Evolutionary conservation across 2,329 filamentous ascomycete genomes (phyloP).

Genomic region (Penicillium nordicum): DNA sequence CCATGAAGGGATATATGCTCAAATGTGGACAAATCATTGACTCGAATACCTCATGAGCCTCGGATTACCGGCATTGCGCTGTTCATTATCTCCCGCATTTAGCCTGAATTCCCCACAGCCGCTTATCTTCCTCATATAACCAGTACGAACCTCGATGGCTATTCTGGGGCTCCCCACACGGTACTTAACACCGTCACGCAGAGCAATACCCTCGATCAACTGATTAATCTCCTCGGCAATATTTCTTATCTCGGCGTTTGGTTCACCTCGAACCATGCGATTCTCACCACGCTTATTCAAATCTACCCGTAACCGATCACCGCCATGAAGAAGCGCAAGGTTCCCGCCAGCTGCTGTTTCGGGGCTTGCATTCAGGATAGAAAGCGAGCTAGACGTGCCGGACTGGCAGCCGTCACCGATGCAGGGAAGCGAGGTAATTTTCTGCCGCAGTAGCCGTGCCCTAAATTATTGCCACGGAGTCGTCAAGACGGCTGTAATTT

Average conservation of each 20-base stretch:
- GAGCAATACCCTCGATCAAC: conserved; percentile 44
- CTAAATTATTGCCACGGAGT: conserved; percentile 34
- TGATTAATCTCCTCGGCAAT: conserved; percentile 48
- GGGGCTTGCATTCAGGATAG: not conserved
- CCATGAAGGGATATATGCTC: too few species aligned
- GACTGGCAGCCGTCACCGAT: not conserved
- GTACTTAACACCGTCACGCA: conserved; percentile 42
- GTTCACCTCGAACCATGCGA: conserved; percentile 32
- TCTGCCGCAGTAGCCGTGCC: not conserved
- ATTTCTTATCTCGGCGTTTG: conserved; percentile 53
- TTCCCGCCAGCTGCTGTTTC: not conserved
- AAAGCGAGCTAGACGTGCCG: not conserved
- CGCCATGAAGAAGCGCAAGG: not conserved
- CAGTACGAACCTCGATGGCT: conserved; percentile 36
- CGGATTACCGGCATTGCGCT: not conserved
- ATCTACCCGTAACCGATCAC: not conserved
- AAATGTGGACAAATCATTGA: not conserved
- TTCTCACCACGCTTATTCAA: not conserved
- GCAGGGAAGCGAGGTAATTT: not conserved
- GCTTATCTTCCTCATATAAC: not conserved
- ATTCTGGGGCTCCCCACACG: conserved; percentile 42
- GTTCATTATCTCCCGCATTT: not conserved
- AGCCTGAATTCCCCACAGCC: not conserved
- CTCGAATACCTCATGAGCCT: not conserved
- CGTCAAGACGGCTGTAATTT: conserved; percentile 23